These are phyloP conservation scores for Penicillium nucicola DNA, from an alignment of 495 filamentous ascomycete species.

Conservation along the genomic window DNA sequence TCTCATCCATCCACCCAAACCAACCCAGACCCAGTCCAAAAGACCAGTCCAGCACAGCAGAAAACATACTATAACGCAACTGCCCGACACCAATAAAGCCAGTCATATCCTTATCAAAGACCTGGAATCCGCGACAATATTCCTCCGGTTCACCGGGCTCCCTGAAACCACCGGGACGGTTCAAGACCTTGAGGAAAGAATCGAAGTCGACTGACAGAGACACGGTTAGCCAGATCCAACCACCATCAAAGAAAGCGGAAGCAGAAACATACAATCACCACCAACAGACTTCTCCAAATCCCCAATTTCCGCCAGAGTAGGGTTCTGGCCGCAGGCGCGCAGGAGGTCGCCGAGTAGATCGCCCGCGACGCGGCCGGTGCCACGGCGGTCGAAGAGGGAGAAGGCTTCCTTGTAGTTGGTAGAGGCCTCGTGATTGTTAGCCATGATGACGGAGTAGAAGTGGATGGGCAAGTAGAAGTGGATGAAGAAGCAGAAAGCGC, in stretches of 20 bases:
- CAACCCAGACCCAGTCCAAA: neutral
- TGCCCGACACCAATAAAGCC: conserved; percentile 97
- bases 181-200: conserved; percentile 90
- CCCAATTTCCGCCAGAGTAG: conserved; percentile 84
- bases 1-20: neutral
- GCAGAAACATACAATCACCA: conserved; percentile 70
- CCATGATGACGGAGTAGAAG: conserved; percentile 14
- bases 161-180: conserved; percentile 96
- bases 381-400: conserved; percentile 98
- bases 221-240: neutral
- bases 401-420: conserved; percentile 99
- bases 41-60: neutral
- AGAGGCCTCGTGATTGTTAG: conserved; percentile 61
- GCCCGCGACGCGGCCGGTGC: conserved; percentile 81
- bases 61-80: conserved; percentile 73
- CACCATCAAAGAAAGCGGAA: no score
- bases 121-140: conserved; percentile 96
- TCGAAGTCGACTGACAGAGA: conserved; percentile 86
- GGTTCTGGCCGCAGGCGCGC: conserved; percentile 96
- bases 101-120: conserved; percentile 98
- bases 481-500: no score
- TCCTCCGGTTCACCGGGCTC: conserved; percentile 96
- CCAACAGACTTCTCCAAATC: conserved; percentile 87
- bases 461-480: no score
- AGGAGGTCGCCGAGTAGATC: conserved; percentile 89